These are phyloP conservation scores for Cicer arietinum DNA, from an alignment of 306 rosid genomes.

Conservation along the genomic window DNA sequence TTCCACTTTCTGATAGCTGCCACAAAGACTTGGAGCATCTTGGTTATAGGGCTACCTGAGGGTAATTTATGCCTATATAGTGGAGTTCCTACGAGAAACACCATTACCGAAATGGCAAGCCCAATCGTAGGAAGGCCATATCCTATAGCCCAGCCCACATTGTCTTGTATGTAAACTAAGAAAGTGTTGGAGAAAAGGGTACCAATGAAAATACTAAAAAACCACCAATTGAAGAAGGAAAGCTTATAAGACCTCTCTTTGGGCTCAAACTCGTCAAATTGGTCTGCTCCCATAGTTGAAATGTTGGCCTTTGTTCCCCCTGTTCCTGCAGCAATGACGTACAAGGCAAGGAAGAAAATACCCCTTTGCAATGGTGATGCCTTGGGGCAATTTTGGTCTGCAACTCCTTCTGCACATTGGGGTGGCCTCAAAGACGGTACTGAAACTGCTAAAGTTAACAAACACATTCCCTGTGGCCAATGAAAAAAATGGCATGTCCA, in stretches of 20 bases:
- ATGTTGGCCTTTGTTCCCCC: slow-evolving; percentile 93
- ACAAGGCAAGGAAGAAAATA: slow-evolving; percentile 65
- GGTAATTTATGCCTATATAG: slow-evolving; percentile 79
- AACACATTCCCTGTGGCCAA: slow-evolving; percentile 65
- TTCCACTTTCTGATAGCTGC: slow-evolving; percentile 69
- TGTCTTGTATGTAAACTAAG: slow-evolving; percentile 78
- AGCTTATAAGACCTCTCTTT: slow-evolving; percentile 66
- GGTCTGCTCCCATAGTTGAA: slow-evolving; percentile 93
- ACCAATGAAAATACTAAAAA: slow-evolving; percentile 75
- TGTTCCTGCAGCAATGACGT: slow-evolving; percentile 72
- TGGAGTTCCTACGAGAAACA: slow-evolving; percentile 68
- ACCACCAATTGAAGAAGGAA: slow-evolving; percentile 92
- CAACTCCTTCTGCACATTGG: slow-evolving; percentile 46
- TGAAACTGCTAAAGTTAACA: slow-evolving; percentile 72
- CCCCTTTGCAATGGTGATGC: slow-evolving; percentile 67
- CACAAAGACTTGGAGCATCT: slow-evolving; percentile 62
- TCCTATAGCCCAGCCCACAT: slow-evolving; percentile 74
- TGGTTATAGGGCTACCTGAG: slow-evolving; percentile 72
- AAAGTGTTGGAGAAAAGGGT: slow-evolving; percentile 77
- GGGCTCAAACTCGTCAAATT: slow-evolving; percentile 76
- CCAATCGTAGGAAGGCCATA: slow-evolving; percentile 86
- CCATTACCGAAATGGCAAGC: slow-evolving; percentile 59
- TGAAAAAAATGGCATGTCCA: background rate
- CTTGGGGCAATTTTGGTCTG: slow-evolving; percentile 47
- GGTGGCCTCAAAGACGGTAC: slow-evolving; percentile 71